Conservation (phyloP, 768 basidiomycete species). For the Panaeolus cyanescens region DNA sequence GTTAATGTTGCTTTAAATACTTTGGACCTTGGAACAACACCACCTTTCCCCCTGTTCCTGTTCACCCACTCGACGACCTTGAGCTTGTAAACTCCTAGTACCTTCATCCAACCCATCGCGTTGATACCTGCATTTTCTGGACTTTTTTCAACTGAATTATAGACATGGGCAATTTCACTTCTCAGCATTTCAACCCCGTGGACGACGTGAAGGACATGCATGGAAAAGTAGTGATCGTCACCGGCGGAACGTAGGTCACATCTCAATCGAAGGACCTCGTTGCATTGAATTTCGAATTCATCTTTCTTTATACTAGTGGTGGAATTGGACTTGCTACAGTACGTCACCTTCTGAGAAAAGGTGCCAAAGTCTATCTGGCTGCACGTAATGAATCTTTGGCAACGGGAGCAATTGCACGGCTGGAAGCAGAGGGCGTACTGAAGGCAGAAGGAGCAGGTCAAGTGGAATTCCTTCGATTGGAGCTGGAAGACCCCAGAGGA, state of each 20-base stretch:
- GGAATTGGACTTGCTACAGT: slow-evolving; percentile 50
- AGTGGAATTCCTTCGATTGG: slow-evolving; percentile 51
- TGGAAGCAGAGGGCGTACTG: slow-evolving; percentile 43
- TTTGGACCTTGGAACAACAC: not conserved
- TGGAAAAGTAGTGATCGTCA: slow-evolving; percentile 53
- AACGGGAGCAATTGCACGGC: slow-evolving; percentile 44
- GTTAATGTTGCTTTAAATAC: not conserved
- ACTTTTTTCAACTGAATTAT: no score
- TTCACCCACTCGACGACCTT: no score
- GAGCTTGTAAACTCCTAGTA: no score
- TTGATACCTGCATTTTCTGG: no score
- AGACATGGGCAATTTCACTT: not conserved
- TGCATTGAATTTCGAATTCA: no score
- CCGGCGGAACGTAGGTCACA: slow-evolving; percentile 53
- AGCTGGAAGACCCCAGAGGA: slow-evolving; percentile 48
- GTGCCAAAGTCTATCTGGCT: slow-evolving; percentile 63
- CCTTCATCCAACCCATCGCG: no score
- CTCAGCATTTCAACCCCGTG: slow-evolving; percentile 26
- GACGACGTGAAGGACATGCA: slow-evolving; percentile 42
- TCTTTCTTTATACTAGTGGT: slow-evolving; percentile 22
- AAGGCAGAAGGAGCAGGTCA: slow-evolving; percentile 42
- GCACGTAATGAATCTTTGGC: slow-evolving; percentile 50
- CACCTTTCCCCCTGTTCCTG: not conserved
- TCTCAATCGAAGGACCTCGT: no score
- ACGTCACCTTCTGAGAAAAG: slow-evolving; percentile 48